Base-by-base conservation (phyloP, 1,284 basidiomycete genomes). In the Trametes pubescens region DNA sequence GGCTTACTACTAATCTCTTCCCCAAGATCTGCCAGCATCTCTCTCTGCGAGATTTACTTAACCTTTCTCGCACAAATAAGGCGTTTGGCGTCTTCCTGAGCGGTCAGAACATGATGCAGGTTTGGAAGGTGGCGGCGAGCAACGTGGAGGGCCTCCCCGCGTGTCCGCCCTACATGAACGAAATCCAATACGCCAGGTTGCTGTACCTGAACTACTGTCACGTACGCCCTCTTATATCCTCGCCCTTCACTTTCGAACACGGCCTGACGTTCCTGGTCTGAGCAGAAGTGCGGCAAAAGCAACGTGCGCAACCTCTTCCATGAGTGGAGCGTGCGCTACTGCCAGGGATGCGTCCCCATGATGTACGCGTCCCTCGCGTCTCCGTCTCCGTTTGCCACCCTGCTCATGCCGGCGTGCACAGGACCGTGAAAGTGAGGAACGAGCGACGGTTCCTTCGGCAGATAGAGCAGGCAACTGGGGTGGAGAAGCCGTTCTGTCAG, bases 81-180 rank as follows among this genome's bases (percentile, higher is more conserved):
- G 18, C 24, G 4, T 59, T 62, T n/a, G 49, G 59, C 7, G 11
- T 14, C 0, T 43, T 65, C 1, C 34, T 66, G 10, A 57, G 57
- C 52, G 35, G 29, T 22, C 21, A 24, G 9, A 57, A 40, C 32
- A 54, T 53, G 9, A 51, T n/a, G 4, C 35, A 18, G 1, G 8
- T 62, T 18, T 71, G 69, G 68, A 55, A 55, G 18, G 59, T 56
- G 14, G 61, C 68, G 9, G 29, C 59, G 7, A n/a, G 21, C 3
- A 67, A 66, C 43, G 48, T 62, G 0, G 58, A 59, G 6, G 62
- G 57, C 18, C 51, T 68, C 14, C 70, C 70, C 6, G 58, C 57
- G 4, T 64, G 66, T 24, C 70, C 70, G 5, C 40, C 60, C 3
- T 54, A 61, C 37, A 43, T 71, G 56, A 56, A 47, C 35, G 68